A percentile compares a stretch with the other conserved stretches of the same genome.
These are phyloP conservation scores for Xylariaceae sp. DNA, from an alignment of 2,329 filamentous ascomycete species.

Conservation along the genomic window DNA sequence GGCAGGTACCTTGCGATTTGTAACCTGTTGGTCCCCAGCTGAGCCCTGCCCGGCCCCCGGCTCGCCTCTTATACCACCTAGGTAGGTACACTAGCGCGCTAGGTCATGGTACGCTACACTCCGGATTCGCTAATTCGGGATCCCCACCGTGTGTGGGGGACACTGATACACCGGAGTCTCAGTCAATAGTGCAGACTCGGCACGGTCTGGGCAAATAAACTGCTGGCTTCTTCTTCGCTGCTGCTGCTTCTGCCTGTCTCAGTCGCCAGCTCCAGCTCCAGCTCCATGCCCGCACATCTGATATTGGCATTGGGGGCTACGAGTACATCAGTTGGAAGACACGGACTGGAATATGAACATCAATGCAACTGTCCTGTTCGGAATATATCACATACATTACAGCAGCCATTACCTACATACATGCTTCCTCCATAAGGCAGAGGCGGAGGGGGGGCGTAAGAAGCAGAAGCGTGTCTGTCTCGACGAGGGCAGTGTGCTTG, in stretches of 20 bases:
- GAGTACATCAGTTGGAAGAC: neutral
- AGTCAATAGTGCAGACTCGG: conserved; percentile 6
- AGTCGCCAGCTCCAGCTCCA: no score
- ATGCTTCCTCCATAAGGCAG: no score
- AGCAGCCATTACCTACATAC: neutral
- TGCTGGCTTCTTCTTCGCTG: neutral
- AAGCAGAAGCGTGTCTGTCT: neutral
- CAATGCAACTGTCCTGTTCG: neutral
- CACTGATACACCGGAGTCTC: conserved; percentile 12
- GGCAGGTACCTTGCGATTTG: conserved; percentile 24
- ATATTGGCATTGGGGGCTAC: no score
- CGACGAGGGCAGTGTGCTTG: neutral
- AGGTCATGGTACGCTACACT: conserved; percentile 3
- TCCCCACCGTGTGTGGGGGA: conserved; percentile 29
- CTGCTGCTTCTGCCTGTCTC: neutral
- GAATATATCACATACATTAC: neutral
- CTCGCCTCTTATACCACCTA: neutral
- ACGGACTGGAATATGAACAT: neutral
- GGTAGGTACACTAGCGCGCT: neutral
- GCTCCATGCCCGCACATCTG: no score
- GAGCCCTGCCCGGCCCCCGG: conserved; percentile 23
- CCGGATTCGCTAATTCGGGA: conserved; percentile 16
- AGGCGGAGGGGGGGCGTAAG: neutral
- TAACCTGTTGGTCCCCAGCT: conserved; percentile 24
- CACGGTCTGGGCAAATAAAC: neutral